A percentile compares a stretch with the other conserved stretches of the same genome.
phyloP scores from a whole-genome alignment of 208 protist genomes.

The Vickermania spadyakhi region DNA sequence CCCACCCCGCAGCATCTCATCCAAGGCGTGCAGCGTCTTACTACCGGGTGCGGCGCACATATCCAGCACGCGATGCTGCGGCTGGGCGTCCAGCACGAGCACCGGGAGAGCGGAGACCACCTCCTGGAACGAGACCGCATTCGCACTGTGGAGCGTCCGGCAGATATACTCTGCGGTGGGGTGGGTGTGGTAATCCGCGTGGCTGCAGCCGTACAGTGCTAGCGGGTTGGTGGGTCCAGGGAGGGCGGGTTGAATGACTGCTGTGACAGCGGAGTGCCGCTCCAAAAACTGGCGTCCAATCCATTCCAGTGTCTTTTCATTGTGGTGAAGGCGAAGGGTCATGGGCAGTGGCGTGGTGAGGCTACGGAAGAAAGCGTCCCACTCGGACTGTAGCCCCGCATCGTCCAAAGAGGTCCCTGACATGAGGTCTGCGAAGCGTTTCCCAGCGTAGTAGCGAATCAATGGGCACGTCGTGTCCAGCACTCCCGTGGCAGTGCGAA shows the following conservation, averaged over 20 bases:
- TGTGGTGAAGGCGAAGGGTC: conserved; percentile 75
- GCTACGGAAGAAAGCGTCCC: conserved; percentile 40
- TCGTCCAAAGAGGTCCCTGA: conserved; percentile 16
- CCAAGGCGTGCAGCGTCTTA: conserved; percentile 85
- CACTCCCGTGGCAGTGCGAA: conserved; percentile 7
- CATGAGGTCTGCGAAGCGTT: conserved; percentile 45
- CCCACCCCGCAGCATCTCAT: conserved; percentile 60
- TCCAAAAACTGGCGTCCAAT: conserved; percentile 33
- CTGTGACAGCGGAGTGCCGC: not conserved
- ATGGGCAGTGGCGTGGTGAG: conserved; percentile 71
- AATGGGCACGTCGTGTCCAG: conserved; percentile 50
- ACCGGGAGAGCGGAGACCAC: conserved; percentile 81
- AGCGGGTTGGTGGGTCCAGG: conserved; percentile 12
- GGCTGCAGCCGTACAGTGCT: conserved; percentile 60
- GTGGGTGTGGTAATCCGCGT: conserved; percentile 68
- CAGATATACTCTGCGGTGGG: conserved; percentile 56
- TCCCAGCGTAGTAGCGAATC: conserved; percentile 73
- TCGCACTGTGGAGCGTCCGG: conserved; percentile 77
- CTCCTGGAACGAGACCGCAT: conserved; percentile 84
- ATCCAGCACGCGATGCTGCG: conserved; percentile 79
- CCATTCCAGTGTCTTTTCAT: conserved; percentile 30
- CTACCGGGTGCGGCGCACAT: conserved; percentile 89
- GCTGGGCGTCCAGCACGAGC: conserved; percentile 55
- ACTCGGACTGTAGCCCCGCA: conserved; percentile 29
- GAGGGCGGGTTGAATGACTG: not conserved